Conservation (phyloP, 1,284 basidiomycete genomes). For the Trametes sp. region DNA sequence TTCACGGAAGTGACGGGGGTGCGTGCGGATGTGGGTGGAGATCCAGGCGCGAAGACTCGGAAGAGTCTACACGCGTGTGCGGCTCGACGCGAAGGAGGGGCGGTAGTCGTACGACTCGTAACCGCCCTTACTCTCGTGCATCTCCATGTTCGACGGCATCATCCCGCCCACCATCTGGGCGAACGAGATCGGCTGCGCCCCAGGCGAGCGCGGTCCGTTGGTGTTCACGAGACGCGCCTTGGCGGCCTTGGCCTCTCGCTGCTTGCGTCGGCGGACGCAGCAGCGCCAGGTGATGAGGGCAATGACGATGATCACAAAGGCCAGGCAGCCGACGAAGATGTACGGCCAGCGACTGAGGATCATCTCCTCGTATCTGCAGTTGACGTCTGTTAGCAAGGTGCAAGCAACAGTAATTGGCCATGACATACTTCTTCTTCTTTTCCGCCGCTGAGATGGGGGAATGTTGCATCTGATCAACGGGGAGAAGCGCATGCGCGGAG, state of each 20-base stretch:
- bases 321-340: constrained; percentile 71
- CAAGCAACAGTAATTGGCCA: too few relatives aligned
- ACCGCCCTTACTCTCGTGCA: constrained; percentile 25
- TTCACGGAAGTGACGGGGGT: constrained; percentile 28
- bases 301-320: constrained; percentile 53
- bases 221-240: constrained; percentile 21
- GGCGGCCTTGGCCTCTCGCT: constrained; percentile 22
- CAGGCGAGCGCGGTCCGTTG: constrained; percentile 30
- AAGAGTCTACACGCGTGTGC: constrained; percentile 17
- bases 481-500: constrained; percentile 58
- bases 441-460: constrained; percentile 71
- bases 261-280: constrained; percentile 55
- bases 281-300: constrained; percentile 51
- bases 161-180: constrained; percentile 21
- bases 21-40: neutral
- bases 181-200: constrained; percentile 31
- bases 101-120: constrained; percentile 24
- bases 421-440: constrained; percentile 67
- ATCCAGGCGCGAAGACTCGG: neutral
- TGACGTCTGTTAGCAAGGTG: neutral
- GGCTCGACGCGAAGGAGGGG: constrained; percentile 27
- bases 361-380: constrained; percentile 56
- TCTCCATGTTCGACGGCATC: constrained; percentile 21
- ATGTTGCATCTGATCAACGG: constrained; percentile 61
- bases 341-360: constrained; percentile 79